A percentile compares a stretch with the other conserved stretches of the same genome.
phyloP scores from a whole-genome alignment of 306 rosid species.

The Ormosia emarginata region DNA sequence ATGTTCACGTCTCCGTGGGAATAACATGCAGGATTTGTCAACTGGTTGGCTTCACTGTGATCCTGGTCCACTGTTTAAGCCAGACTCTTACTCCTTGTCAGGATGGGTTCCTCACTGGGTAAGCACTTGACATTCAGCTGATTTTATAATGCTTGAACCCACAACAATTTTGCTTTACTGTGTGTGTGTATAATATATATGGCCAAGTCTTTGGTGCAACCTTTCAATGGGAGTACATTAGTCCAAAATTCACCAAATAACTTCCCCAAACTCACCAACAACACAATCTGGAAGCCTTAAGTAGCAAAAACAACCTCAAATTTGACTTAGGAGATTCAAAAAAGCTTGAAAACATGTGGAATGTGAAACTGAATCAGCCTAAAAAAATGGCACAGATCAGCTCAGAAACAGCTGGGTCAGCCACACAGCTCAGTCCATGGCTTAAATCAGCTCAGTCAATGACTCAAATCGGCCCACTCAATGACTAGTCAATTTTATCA shows the following conservation, averaged over 20 bases:
- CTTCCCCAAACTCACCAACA: not conserved
- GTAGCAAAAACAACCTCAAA: not conserved
- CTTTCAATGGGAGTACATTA: not conserved
- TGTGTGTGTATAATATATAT: not conserved
- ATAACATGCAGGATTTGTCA: slow-evolving; percentile 77
- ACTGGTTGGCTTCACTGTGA: slow-evolving; percentile 95
- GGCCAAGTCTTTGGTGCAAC: not conserved
- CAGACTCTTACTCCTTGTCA: slow-evolving; percentile 58
- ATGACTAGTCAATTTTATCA: not conserved
- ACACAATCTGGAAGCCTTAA: not conserved
- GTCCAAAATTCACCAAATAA: not conserved
- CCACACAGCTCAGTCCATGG: not conserved
- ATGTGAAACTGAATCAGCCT: not conserved
- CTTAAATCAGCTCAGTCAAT: slow-evolving; percentile 1
- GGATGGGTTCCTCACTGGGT: slow-evolving; percentile 82
- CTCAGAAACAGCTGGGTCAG: not conserved
- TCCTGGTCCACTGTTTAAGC: slow-evolving; percentile 85
- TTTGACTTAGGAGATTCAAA: not conserved
- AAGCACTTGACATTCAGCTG: slow-evolving; percentile 31
- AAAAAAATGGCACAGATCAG: not conserved
- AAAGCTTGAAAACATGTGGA: not conserved
- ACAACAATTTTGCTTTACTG: not conserved
- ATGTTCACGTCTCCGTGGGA: slow-evolving; percentile 16
- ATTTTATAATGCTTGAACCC: slow-evolving; percentile 6
- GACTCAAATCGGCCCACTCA: not conserved